Evolutionary conservation across 2,329 filamentous ascomycete species (phyloP).

Genomic region (Amphichorda felina): DNA sequence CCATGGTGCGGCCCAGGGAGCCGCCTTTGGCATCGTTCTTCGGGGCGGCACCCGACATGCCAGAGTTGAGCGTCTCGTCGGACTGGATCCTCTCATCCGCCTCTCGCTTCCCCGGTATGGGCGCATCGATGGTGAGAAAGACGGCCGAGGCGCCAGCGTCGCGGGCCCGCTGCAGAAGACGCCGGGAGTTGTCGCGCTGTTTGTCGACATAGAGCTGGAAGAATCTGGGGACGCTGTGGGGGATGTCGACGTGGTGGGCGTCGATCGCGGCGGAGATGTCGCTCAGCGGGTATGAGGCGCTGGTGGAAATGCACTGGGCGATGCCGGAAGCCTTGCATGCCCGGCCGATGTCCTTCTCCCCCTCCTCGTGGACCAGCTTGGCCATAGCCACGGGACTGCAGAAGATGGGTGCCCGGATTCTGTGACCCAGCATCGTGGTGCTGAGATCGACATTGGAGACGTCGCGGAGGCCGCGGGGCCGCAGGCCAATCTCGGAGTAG

Average conservation of each 20-base stretch:
- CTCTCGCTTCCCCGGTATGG: slow-evolving; percentile 43
- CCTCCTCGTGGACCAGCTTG: slow-evolving; percentile 48
- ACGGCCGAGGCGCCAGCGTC: slow-evolving; percentile 34
- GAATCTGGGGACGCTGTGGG: slow-evolving; percentile 28
- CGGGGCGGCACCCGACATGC: slow-evolving; percentile 23
- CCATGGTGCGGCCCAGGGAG: slow-evolving; percentile 42
- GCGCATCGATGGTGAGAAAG: slow-evolving; percentile 47
- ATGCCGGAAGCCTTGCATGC: slow-evolving; percentile 38
- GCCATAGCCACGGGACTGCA: slow-evolving; percentile 54
- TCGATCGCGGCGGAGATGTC: slow-evolving; percentile 29
- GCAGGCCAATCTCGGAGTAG: slow-evolving; percentile 44
- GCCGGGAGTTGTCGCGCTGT: slow-evolving; percentile 36
- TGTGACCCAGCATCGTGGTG: slow-evolving; percentile 41
- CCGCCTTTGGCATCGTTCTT: slow-evolving; percentile 42
- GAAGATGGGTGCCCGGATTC: slow-evolving; percentile 45
- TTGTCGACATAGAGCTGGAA: slow-evolving; percentile 54
- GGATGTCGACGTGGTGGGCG: slow-evolving; percentile 1
- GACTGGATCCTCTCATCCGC: slow-evolving; percentile 32
- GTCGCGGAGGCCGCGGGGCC: slow-evolving; percentile 44
- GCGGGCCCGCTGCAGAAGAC: slow-evolving; percentile 27
- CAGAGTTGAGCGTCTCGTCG: slow-evolving; percentile 27
- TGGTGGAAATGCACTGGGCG: slow-evolving; percentile 50
- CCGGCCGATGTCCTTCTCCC: slow-evolving; percentile 45
- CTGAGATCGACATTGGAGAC: slow-evolving; percentile 37
- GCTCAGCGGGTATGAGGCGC: slow-evolving; percentile 43